Conservation (phyloP, 129 eudicot genomes). For the Helianthus tuberosus region DNA sequence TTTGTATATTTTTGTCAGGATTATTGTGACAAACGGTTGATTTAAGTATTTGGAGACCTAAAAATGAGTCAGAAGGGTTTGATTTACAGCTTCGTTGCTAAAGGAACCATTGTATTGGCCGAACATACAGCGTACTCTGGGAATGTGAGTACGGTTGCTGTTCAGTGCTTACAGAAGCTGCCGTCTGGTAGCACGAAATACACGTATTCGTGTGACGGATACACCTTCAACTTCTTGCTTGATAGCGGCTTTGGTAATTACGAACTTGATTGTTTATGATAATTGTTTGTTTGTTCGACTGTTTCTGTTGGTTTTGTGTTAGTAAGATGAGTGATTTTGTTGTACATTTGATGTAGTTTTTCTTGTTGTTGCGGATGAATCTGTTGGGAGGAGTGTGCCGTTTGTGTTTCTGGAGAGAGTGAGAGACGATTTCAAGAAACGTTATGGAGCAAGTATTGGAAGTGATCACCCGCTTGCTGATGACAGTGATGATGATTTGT, state of each 20-base stretch:
- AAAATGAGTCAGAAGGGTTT: slow-evolving; percentile 89
- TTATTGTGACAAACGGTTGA: slow-evolving; percentile 18
- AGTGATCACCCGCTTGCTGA: slow-evolving; percentile 89
- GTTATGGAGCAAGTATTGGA: slow-evolving; percentile 78
- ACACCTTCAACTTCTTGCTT: slow-evolving; percentile 90
- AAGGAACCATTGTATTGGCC: slow-evolving; percentile 90
- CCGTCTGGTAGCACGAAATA: slow-evolving; percentile 90
- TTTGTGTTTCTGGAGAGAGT: slow-evolving; percentile 96
- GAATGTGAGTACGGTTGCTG: slow-evolving; percentile 97
- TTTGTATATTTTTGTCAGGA: slow-evolving; percentile 21
- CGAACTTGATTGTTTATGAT: too few relatives aligned
- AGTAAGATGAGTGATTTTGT: slow-evolving; percentile 13
- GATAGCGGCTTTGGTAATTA: slow-evolving; percentile 86
- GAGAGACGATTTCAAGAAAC: slow-evolving; percentile 84
- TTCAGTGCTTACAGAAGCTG: slow-evolving; percentile 94
- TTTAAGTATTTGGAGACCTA: slow-evolving; percentile 1
- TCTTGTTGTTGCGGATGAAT: slow-evolving; percentile 96
- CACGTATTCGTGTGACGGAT: slow-evolving; percentile 96
- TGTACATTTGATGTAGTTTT: slow-evolving; percentile 55
- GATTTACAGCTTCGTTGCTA: slow-evolving; percentile 97
- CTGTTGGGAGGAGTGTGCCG: slow-evolving; percentile 82
- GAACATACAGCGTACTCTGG: slow-evolving; percentile 98
- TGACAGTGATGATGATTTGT: slow-evolving; percentile 82
- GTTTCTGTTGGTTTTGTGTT: slow-evolving; percentile 13
- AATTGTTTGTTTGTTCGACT: neutral